A percentile compares a stretch with the other conserved stretches of the same genome.
Conservation (phyloP, 306 rosid species). For the Trifolium pratense region DNA sequence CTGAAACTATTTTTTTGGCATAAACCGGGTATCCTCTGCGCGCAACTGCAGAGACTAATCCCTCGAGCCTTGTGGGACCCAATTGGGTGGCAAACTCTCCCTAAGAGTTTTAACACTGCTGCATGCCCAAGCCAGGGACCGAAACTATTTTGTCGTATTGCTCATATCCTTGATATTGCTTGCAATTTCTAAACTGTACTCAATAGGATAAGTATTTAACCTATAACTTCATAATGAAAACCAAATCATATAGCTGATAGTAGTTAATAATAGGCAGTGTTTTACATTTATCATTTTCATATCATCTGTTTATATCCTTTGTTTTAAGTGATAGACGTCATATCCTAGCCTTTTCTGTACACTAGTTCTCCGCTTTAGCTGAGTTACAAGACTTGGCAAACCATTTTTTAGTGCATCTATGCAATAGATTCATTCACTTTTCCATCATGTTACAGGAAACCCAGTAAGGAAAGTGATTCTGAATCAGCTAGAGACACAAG, state of each 20-base stretch:
- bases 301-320: neutral
- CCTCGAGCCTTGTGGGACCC: too few species aligned
- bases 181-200: neutral
- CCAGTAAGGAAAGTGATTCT: slow-evolving; percentile 64
- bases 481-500: slow-evolving; percentile 73
- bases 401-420: neutral
- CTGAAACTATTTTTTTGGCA: neutral
- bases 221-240: slow-evolving; percentile 1
- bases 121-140: too few species aligned
- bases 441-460: slow-evolving; percentile 52
- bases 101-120: too few species aligned
- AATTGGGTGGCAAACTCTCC: too few species aligned
- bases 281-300: neutral
- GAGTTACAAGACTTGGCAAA: slow-evolving; percentile 3
- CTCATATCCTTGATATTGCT: slow-evolving; percentile 1
- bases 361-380: neutral
- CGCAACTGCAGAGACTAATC: too few species aligned
- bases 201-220: neutral
- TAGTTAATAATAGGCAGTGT: neutral
- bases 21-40: too few species aligned
- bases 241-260: neutral
- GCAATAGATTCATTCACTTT: neutral
- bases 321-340: neutral
- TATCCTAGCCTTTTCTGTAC: neutral
- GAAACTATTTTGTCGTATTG: slow-evolving; percentile 5